Percentiles rank a stretch among this genome's conserved stretches.
Evolutionary conservation across 2,329 filamentous ascomycete species (phyloP).

Genomic region (Cladobotryum protrusum): DNA sequence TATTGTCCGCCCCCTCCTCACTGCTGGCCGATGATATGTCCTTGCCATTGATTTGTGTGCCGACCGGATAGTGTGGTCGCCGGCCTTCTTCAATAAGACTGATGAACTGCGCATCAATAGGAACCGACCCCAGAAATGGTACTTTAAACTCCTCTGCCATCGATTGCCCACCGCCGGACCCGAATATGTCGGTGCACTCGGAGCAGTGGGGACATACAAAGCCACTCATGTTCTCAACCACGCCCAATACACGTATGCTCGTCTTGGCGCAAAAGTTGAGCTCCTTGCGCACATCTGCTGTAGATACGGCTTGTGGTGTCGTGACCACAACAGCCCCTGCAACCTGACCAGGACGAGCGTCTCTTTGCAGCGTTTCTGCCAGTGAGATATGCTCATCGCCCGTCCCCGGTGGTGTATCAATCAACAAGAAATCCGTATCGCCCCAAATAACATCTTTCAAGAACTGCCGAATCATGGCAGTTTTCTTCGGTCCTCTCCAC

Average conservation of each 20-base stretch:
- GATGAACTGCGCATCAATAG: conserved; percentile 90
- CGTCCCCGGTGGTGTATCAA: conserved; percentile 94
- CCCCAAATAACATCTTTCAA: conserved; percentile 86
- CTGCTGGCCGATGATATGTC: conserved; percentile 36
- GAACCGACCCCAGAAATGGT: conserved; percentile 77
- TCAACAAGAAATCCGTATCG: conserved; percentile 81
- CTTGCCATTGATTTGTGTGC: conserved; percentile 55
- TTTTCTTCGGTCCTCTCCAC: conserved; percentile 97
- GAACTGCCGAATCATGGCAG: conserved; percentile 97
- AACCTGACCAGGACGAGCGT: conserved; percentile 59
- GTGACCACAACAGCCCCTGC: conserved; percentile 91
- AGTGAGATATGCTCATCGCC: conserved; percentile 96
- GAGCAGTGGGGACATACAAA: conserved; percentile 75
- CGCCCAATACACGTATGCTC: conserved; percentile 70
- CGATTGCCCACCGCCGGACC: conserved; percentile 77
- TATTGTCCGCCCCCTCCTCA: conserved; percentile 14
- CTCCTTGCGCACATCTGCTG: conserved; percentile 90
- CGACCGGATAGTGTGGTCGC: conserved; percentile 61
- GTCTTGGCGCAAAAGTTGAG: conserved; percentile 90
- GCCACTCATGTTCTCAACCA: conserved; percentile 95
- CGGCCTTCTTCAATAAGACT: conserved; percentile 71
- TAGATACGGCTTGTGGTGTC: conserved; percentile 89
- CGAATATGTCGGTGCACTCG: conserved; percentile 91
- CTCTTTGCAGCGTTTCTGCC: conserved; percentile 71
- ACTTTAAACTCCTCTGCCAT: conserved; percentile 87